Conservation (phyloP, 2,329 filamentous ascomycete genomes). For the Ascochyta viciae-villosae region DNA sequence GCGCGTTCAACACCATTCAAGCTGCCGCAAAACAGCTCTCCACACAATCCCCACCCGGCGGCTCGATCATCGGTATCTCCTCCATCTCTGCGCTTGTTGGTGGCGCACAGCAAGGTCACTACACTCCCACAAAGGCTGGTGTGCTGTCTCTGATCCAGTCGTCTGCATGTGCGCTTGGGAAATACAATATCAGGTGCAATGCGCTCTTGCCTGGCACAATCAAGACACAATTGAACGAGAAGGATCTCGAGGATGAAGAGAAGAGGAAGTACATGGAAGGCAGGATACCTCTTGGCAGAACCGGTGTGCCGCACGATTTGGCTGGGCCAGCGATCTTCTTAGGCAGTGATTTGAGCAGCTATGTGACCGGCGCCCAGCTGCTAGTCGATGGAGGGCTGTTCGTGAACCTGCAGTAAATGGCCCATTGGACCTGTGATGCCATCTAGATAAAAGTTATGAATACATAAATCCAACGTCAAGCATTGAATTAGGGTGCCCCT, state of each 20-base stretch:
- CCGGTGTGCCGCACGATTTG: constrained; percentile 66
- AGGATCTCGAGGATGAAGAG: constrained; percentile 74
- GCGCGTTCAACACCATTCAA: constrained; percentile 88
- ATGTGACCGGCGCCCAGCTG: constrained; percentile 75
- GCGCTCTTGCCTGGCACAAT: constrained; percentile 84
- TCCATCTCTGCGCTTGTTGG: constrained; percentile 79
- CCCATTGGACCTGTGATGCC: neutral
- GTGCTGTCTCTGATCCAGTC: constrained; percentile 84
- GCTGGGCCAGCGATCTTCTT: constrained; percentile 86
- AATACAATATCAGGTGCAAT: constrained; percentile 80
- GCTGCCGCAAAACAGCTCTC: constrained; percentile 86
- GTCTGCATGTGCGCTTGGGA: constrained; percentile 78
- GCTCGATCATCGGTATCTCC: constrained; percentile 79
- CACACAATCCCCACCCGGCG: constrained; percentile 65
- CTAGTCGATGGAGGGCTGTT: constrained; percentile 89
- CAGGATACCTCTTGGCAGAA: constrained; percentile 72
- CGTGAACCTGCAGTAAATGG: constrained; percentile 69
- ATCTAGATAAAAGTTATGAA: neutral
- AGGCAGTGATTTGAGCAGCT: constrained; percentile 71
- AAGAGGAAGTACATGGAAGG: constrained; percentile 83
- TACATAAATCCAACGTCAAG: neutral
- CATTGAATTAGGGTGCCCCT: neutral
- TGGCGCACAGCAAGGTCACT: constrained; percentile 80
- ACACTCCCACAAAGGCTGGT: constrained; percentile 85
- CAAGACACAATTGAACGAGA: constrained; percentile 82